Base-by-base conservation (phyloP, 352 stramenopile genomes). In the Phytopythium litorale region DNA sequence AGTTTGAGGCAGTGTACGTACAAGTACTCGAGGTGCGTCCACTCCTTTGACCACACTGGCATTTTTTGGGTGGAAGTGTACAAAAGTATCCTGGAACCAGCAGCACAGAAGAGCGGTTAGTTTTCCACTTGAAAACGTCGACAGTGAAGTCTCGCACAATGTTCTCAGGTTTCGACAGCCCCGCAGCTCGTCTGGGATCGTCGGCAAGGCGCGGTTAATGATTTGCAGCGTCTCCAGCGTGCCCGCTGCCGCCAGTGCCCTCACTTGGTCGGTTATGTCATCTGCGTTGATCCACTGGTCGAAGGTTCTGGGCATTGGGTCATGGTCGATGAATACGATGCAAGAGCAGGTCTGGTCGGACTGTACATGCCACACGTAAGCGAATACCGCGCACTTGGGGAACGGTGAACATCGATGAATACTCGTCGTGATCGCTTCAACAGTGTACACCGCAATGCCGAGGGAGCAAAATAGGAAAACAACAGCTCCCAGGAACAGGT, bases 381-480 rank as follows among this genome's bases (percentile, higher is more conserved):
- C 75, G 52, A 78, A 65, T 18, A 83, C 75, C 11, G 62, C 50
- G 33, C 76, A 86, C 28, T 79, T 60, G 0, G 50, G n/a, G 49
- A 74, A 73, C 50, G 57, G 61, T 0, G 61, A 56, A 51, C 73
- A 81, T 43, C 66, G 71, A 12, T 60, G 54, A 1, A 67, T 63
- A 23, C 70, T 81, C 0, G 61, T 75, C 15, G 42, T 46, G 3
- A 83, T 55, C 0, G 76, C 64, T 0, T 67, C 56, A 0, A 56
- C 48, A 9, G 67, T 79, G 63, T 81, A 81, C 3, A 79, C 55
- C 4, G 71, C 45, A 16, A 82, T 64, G 0, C 58, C 61, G 12
- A 75, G 2, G 6, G 71, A 71, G 56, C 71, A 80, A n/a, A 62
- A 73, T 18, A 81, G 59, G 57, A 81, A 86, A 7, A 83, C 35